Conservation (phyloP, 1,284 basidiomycete genomes). For the Exsudoporus floridanus region DNA sequence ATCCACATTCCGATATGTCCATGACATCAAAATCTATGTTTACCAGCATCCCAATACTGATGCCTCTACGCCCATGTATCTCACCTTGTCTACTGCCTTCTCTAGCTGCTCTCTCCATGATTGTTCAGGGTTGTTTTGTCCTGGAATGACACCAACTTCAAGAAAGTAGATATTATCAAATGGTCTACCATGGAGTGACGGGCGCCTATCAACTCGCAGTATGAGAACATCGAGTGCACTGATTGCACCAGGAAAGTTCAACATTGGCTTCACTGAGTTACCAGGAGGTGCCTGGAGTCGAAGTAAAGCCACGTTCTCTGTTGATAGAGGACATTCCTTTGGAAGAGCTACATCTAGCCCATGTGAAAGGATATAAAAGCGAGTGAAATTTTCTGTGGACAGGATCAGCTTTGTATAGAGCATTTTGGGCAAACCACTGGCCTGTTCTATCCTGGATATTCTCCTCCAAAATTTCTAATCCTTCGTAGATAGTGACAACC, state of each 20-base stretch:
- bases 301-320: slow-evolving; percentile 40
- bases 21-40: neutral
- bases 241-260: slow-evolving; percentile 21
- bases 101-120: slow-evolving; percentile 25
- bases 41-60: slow-evolving; percentile 48
- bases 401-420: neutral
- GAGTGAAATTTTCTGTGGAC: slow-evolving; percentile 57
- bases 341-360: slow-evolving; percentile 34
- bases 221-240: slow-evolving; percentile 26
- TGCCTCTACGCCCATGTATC: slow-evolving; percentile 18
- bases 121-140: slow-evolving; percentile 6
- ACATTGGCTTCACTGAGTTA: neutral
- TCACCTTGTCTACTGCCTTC: slow-evolving; percentile 17
- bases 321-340: slow-evolving; percentile 2
- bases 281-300: slow-evolving; percentile 32
- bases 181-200: slow-evolving; percentile 44
- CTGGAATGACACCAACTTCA: slow-evolving; percentile 40
- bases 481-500: slow-evolving; percentile 56
- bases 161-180: slow-evolving; percentile 64
- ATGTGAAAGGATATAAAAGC: slow-evolving; percentile 56
- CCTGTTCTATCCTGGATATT: slow-evolving; percentile 64
- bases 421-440: slow-evolving; percentile 25
- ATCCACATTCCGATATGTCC: neutral
- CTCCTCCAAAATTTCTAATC: slow-evolving; percentile 54
- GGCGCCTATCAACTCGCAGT: slow-evolving; percentile 64